These are phyloP conservation scores for Verticillium klebahnii DNA, from an alignment of 2,329 filamentous ascomycete species.

Conservation along the genomic window DNA sequence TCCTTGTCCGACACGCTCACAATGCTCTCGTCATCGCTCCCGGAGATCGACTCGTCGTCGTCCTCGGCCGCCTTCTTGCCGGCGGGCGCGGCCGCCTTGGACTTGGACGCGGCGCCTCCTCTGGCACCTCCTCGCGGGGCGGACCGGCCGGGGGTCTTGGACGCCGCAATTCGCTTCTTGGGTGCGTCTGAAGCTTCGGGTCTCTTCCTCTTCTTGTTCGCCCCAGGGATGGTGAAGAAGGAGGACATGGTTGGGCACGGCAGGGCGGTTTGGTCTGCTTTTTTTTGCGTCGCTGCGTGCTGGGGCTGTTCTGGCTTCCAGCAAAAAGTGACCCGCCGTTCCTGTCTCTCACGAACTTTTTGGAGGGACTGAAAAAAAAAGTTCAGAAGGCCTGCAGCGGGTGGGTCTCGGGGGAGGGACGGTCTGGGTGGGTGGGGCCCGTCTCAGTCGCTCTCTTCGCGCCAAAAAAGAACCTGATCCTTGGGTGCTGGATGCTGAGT, in stretches of 20 bases:
- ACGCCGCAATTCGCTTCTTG: constrained; percentile 54
- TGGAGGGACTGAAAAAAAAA: constrained; percentile 27
- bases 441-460: constrained; percentile 8
- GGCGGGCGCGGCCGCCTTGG: constrained; percentile 21
- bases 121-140: constrained; percentile 28
- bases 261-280: not conserved
- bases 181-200: constrained; percentile 46
- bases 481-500: too few relatives aligned
- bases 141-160: constrained; percentile 35
- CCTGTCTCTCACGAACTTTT: constrained; percentile 11
- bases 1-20: constrained; percentile 38
- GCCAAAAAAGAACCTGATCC: not conserved
- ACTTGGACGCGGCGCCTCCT: constrained; percentile 25
- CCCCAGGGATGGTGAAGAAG: constrained; percentile 87
- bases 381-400: not conserved
- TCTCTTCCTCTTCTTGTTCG: constrained; percentile 88
- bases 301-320: constrained; percentile 7
- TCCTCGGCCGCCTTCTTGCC: constrained; percentile 38
- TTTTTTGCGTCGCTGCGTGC: constrained; percentile 10
- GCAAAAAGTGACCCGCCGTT: constrained; percentile 18
- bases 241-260: constrained; percentile 68
- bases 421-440: constrained; percentile 21
- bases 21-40: constrained; percentile 63
- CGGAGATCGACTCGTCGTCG: constrained; percentile 76
- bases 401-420: constrained; percentile 10